These are phyloP conservation scores for Solanum pinnatisectum DNA, from an alignment of 257 asterid species.

Conservation along the genomic window DNA sequence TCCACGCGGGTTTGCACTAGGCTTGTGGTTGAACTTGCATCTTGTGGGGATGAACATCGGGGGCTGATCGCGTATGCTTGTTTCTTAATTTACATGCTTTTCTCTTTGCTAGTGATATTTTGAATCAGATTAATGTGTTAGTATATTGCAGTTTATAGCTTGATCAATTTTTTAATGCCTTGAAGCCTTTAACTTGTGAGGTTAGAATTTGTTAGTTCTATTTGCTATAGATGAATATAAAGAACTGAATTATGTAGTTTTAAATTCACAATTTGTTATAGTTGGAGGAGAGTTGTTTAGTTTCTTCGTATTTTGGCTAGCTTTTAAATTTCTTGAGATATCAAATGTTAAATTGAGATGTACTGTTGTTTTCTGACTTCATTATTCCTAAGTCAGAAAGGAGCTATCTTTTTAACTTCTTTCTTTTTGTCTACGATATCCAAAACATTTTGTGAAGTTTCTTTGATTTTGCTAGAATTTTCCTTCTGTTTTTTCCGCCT, in stretches of 20 bases:
- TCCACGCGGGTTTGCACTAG: slow-evolving; percentile 86
- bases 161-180: not conserved
- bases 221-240: not conserved
- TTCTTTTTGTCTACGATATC: not conserved
- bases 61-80: slow-evolving; percentile 80
- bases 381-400: not conserved
- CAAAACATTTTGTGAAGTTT: not conserved
- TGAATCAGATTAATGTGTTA: slow-evolving; percentile 1
- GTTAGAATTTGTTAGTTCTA: not conserved
- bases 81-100: slow-evolving; percentile 75
- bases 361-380: not conserved
- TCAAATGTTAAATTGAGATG: not conserved
- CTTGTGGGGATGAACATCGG: slow-evolving; percentile 78
- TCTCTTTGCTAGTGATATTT: slow-evolving; percentile 78
- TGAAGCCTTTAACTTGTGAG: not conserved
- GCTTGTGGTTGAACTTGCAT: slow-evolving; percentile 82
- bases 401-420: not conserved
- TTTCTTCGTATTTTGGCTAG: not conserved
- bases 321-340: not conserved
- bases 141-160: not conserved
- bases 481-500: not conserved
- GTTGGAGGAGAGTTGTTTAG: not conserved
- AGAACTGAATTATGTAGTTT: not conserved
- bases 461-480: not conserved
- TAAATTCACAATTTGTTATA: not conserved